A percentile compares a stretch with the other conserved stretches of the same genome.
Evolutionary conservation across 495 filamentous ascomycete species (phyloP).

Genomic region (Daldinia caldariorum): DNA sequence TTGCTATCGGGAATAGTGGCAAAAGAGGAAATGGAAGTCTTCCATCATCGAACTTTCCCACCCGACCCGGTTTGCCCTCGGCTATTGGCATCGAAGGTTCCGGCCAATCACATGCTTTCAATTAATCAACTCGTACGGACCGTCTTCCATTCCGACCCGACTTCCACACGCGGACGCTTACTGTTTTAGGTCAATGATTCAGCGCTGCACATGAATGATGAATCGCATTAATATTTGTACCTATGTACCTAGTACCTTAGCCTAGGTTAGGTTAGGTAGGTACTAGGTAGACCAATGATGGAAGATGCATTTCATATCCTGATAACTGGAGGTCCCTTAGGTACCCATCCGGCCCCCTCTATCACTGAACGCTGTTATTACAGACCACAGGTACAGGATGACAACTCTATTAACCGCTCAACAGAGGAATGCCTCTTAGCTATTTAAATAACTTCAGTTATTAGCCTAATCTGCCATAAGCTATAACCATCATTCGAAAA

Average conservation of each 20-base stretch:
- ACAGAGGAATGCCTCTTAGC: too few relatives aligned
- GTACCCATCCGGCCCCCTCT: too few relatives aligned
- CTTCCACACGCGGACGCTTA: constrained; percentile 17
- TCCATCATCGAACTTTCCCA: constrained; percentile 35
- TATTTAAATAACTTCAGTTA: too few relatives aligned
- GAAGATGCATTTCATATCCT: constrained; percentile 26
- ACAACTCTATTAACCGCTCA: too few relatives aligned
- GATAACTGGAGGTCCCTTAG: too few relatives aligned
- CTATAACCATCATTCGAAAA: too few relatives aligned
- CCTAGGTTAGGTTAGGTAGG: too few relatives aligned
- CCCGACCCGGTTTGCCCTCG: constrained; percentile 50
- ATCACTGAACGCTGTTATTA: too few relatives aligned
- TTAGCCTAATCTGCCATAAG: too few relatives aligned
- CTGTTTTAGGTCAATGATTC: background rate
- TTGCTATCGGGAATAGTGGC: constrained; percentile 40
- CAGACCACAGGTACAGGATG: too few relatives aligned
- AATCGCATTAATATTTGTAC: constrained; percentile 9
- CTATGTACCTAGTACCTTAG: too few relatives aligned
- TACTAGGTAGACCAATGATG: constrained; percentile 18
- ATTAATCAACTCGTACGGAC: constrained; percentile 46
- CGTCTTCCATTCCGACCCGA: constrained; percentile 29
- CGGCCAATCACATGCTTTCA: constrained; percentile 45
- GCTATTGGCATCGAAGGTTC: constrained; percentile 40
- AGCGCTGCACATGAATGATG: too few relatives aligned
- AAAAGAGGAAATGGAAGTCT: constrained; percentile 35